Evolutionary conservation across 2,329 filamentous ascomycete species (phyloP).

Genomic region (Nothopassalora personata): DNA sequence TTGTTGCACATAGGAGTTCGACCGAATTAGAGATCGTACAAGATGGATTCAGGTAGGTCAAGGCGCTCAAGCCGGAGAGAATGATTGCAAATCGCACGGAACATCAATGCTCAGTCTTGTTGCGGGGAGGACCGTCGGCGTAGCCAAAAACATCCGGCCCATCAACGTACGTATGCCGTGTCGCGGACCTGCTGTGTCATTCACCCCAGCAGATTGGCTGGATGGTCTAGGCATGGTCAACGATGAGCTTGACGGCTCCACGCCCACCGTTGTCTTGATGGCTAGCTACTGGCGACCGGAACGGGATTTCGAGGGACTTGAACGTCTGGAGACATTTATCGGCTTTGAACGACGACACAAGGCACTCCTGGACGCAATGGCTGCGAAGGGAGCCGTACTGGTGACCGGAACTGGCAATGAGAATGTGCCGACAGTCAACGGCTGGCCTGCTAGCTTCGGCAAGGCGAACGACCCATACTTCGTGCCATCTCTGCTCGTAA

Average conservation of each 20-base stretch:
- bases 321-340: neutral
- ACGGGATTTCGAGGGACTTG: neutral
- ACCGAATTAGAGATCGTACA: neutral
- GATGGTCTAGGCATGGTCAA: neutral
- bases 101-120: neutral
- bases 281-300: neutral
- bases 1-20: neutral
- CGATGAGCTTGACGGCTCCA: neutral
- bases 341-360: neutral
- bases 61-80: neutral
- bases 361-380: neutral
- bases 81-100: neutral
- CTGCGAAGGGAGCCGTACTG: neutral
- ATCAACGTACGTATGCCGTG: neutral
- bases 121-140: neutral
- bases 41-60: neutral
- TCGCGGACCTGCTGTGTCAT: neutral
- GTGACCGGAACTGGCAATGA: conserved; percentile 2
- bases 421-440: neutral
- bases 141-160: neutral
- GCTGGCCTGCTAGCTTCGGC: neutral
- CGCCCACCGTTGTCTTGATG: neutral
- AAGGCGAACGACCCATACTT: neutral
- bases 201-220: neutral
- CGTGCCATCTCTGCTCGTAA: neutral